Evolutionary conservation across 345 rosid species (phyloP).

Genomic region (Lepidium sativum): DNA sequence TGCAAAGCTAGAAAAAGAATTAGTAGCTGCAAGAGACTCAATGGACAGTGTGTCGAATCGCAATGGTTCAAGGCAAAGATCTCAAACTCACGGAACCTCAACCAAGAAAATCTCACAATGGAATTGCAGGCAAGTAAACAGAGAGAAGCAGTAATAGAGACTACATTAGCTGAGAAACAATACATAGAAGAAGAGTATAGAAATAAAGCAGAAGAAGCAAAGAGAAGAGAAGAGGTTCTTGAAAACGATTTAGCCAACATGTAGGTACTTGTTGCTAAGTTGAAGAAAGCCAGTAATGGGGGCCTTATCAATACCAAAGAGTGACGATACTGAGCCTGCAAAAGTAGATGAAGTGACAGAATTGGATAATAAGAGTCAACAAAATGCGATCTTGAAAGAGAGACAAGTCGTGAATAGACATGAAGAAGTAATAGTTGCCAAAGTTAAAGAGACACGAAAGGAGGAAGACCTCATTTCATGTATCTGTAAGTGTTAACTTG

Average conservation of each 20-base stretch:
- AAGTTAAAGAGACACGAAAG: slow-evolving; percentile 31
- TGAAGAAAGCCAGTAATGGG: slow-evolving; percentile 77
- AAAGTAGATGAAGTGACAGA: slow-evolving; percentile 24
- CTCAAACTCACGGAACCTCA: slow-evolving; percentile 69
- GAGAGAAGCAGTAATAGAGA: slow-evolving; percentile 70
- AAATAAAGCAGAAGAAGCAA: slow-evolving; percentile 75
- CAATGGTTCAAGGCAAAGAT: slow-evolving; percentile 54
- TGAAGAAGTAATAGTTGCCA: slow-evolving; percentile 32
- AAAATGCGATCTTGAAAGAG: slow-evolving; percentile 43
- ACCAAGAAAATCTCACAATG: slow-evolving; percentile 61
- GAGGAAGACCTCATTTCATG: slow-evolving; percentile 87
- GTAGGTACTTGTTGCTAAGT: slow-evolving; percentile 98
- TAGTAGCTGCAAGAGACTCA: slow-evolving; percentile 62
- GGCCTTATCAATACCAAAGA: slow-evolving; percentile 35
- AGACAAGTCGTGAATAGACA: slow-evolving; percentile 37
- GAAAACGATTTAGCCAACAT: slow-evolving; percentile 95
- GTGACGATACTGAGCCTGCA: slow-evolving; percentile 25
- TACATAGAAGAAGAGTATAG: slow-evolving; percentile 64
- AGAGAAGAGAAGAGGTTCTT: slow-evolving; percentile 74
- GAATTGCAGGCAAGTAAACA: slow-evolving; percentile 87
- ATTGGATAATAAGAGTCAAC: slow-evolving; percentile 32
- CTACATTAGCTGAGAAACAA: slow-evolving; percentile 76
- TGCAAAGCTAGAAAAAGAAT: slow-evolving; percentile 71
- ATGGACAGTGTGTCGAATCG: slow-evolving; percentile 47
- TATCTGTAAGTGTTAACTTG: slow-evolving; percentile 96